phyloP scores from a whole-genome alignment of 1,284 basidiomycete species.

The Ganoderma lucidum region DNA sequence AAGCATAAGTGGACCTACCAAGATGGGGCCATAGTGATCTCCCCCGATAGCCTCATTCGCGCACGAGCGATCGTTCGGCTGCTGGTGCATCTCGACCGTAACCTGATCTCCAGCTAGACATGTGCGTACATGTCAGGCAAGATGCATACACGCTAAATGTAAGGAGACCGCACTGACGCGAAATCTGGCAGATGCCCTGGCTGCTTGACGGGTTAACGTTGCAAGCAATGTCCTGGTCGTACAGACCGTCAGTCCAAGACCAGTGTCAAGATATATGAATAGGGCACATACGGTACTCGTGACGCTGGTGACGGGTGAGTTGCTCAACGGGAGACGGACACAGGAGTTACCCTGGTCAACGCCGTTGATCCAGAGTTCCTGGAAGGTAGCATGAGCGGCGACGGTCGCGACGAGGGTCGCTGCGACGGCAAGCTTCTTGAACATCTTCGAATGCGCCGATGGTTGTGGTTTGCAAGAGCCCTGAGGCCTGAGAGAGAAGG shows the following conservation, averaged over 20 bases:
- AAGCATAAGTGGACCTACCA: constrained; percentile 31
- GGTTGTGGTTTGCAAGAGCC: background rate
- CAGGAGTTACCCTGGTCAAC: constrained; percentile 58
- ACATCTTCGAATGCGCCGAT: constrained; percentile 29
- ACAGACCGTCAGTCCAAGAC: background rate
- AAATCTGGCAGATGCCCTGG: constrained; percentile 50
- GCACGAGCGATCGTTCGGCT: constrained; percentile 55
- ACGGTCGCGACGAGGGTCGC: constrained; percentile 49
- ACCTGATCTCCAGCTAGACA: constrained; percentile 52
- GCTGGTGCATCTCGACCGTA: constrained; percentile 64
- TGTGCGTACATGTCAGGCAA: background rate
- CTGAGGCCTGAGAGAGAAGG: background rate
- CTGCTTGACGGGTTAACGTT: constrained; percentile 48
- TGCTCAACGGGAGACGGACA: constrained; percentile 53
- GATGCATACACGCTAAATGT: background rate
- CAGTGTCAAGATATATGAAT: background rate
- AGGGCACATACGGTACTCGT: constrained; percentile 43
- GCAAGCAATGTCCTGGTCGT: constrained; percentile 55
- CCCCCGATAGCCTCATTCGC: constrained; percentile 55
- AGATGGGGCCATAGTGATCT: constrained; percentile 57
- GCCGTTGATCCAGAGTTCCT: constrained; percentile 60
- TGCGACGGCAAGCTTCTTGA: constrained; percentile 41
- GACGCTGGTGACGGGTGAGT: constrained; percentile 55
- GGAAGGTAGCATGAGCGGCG: constrained; percentile 59
- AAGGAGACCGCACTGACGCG: constrained; percentile 42